phyloP scores from a whole-genome alignment of 768 basidiomycete genomes.

The Naganishia friedmannii region DNA sequence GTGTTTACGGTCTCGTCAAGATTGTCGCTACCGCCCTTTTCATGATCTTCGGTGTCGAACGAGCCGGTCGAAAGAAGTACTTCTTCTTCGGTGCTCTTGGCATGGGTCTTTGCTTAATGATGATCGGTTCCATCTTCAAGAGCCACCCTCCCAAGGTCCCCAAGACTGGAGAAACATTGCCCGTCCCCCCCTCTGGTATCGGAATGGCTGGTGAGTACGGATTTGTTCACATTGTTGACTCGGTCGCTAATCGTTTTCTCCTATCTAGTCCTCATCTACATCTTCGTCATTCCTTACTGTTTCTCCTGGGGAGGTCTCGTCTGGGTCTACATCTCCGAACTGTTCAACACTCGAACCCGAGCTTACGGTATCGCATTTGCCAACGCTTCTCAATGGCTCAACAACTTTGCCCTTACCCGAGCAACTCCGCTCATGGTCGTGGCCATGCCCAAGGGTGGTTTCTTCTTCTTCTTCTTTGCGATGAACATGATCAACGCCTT shows the following conservation, averaged over 20 bases:
- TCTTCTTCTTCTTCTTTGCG: conserved; percentile 46
- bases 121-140: conserved; percentile 79
- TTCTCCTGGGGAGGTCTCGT: conserved; percentile 76
- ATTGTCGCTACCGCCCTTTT: conserved; percentile 52
- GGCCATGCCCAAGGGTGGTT: conserved; percentile 40
- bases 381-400: conserved; percentile 70
- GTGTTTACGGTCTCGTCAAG: conserved; percentile 54
- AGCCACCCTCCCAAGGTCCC: conserved; percentile 60
- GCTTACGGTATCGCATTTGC: conserved; percentile 75
- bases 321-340: conserved; percentile 71
- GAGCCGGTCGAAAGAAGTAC: conserved; percentile 55
- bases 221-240: too few species aligned
- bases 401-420: conserved; percentile 41
- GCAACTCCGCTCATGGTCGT: conserved; percentile 41
- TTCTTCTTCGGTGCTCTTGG: conserved; percentile 67
- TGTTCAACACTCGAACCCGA: conserved; percentile 66
- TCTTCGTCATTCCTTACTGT: conserved; percentile 83
- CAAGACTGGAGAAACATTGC: conserved; percentile 30
- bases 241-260: background rate
- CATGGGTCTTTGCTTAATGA: conserved; percentile 77
- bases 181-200: conserved; percentile 57
- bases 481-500: conserved; percentile 32
- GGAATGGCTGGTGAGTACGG: conserved; percentile 63
- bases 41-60: conserved; percentile 52
- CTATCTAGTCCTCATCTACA: conserved; percentile 63